These are phyloP conservation scores for Termitomyces sp. DNA, from an alignment of 768 basidiomycete genomes.

Conservation along the genomic window DNA sequence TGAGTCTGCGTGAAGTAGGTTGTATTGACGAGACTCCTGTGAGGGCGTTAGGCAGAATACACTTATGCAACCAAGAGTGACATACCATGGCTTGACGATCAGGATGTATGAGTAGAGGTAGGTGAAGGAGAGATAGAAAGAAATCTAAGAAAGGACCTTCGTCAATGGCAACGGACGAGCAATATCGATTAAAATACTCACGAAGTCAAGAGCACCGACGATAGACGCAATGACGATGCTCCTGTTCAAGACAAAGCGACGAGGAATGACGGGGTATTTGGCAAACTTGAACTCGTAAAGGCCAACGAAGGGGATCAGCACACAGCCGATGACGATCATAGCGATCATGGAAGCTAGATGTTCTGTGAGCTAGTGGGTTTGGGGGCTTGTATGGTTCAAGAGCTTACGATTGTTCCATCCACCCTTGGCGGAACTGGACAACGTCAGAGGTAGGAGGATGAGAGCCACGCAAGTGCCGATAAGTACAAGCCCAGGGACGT, in stretches of 20 bases:
- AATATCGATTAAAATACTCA: slow-evolving; percentile 20
- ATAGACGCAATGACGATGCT: slow-evolving; percentile 53
- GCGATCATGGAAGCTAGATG: slow-evolving; percentile 43
- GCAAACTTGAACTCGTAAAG: slow-evolving; percentile 49
- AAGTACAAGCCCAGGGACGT: slow-evolving; percentile 46
- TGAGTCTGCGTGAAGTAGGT: slow-evolving; percentile 64
- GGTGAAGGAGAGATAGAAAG: slow-evolving; percentile 65
- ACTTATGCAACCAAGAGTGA: neutral
- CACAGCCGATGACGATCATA: slow-evolving; percentile 43
- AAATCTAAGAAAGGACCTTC: slow-evolving; percentile 32
- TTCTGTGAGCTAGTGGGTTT: neutral
- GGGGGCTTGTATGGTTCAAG: neutral
- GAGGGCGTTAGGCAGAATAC: slow-evolving; percentile 6
- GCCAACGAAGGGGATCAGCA: slow-evolving; percentile 36
- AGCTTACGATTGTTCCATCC: slow-evolving; percentile 45
- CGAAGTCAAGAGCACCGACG: slow-evolving; percentile 64
- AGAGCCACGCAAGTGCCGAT: slow-evolving; percentile 45
- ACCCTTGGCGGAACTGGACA: slow-evolving; percentile 32
- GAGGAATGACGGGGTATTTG: slow-evolving; percentile 53
- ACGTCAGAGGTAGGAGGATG: slow-evolving; percentile 52
- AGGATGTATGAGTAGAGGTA: slow-evolving; percentile 70
- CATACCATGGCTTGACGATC: slow-evolving; percentile 44
- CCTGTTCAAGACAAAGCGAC: slow-evolving; percentile 52
- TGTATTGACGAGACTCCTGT: slow-evolving; percentile 49
- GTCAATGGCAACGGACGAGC: neutral